Base-by-base conservation (phyloP, 2,329 filamentous ascomycete genomes). In the Aspergillus cejpii region DNA sequence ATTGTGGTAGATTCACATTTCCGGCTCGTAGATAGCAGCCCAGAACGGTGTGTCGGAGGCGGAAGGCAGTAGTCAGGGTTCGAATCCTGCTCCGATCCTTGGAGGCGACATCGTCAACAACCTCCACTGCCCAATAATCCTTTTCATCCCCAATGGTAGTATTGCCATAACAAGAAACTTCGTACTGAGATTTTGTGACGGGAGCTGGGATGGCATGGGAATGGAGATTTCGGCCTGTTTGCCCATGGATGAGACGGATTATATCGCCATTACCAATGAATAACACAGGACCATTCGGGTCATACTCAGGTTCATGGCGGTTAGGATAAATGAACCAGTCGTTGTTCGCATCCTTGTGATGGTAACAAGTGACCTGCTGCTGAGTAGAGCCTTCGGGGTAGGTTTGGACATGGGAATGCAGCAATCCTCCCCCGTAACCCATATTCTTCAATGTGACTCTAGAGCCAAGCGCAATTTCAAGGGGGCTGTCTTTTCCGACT, bases 311-410 rank as follows among this genome's bases (percentile, higher is more conserved):
- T 47, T 94, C 80, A 43, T 76, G 70, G 51, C 94, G 87, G 72
- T 91, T 95, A 20, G 92, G 92, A 67, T 96, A 96, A 71, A 98
- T 90, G 72, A 94, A 95, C 92, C 92, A 98, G 67, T 98, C 92
- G 67, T 98, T 98, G 79, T 98, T 98, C 66, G 91, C 79, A 74
- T 98, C 92, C 68, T 98, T 98, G 77, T 98, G 92, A 71, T 98
- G 92, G 71, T 98, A 98, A 76, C 94, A 98, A 51, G 92, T 98
- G 50, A 98, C 84, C 67, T 98, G 92, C 69, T 98, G 94, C 71
- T 98, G 92, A 41, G 73, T 74, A 28, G 92, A 97, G 24, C 91
- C 92, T 63, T 96, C 90, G 0, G 91, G 91, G 65, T 88, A 97
- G 6, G 89, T 96, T 71, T 97, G 91, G 50, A 96, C 80, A 74